Conservation (phyloP, 148 eudicot genomes). For the Drosera capensis region DNA sequence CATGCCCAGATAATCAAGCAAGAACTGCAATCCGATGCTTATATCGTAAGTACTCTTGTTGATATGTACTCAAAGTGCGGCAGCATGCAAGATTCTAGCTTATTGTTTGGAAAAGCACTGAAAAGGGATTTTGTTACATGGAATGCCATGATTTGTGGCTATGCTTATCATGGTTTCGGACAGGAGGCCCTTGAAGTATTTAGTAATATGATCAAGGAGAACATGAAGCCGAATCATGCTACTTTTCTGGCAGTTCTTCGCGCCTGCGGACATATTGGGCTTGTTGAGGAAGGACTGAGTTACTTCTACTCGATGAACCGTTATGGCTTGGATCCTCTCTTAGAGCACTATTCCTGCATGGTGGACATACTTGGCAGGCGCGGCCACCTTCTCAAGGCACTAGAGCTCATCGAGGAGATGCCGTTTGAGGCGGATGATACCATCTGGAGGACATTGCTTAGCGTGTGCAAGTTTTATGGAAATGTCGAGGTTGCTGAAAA, state of each 20-base stretch:
- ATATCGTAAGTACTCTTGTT: slow-evolving; percentile 61
- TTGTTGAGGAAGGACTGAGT: slow-evolving; percentile 44
- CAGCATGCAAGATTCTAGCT: slow-evolving; percentile 52
- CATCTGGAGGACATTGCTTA: slow-evolving; percentile 82
- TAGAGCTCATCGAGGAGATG: slow-evolving; percentile 56
- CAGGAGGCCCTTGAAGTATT: slow-evolving; percentile 46
- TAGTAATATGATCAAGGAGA: slow-evolving; percentile 46
- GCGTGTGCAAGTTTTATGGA: slow-evolving; percentile 69
- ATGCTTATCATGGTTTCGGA: slow-evolving; percentile 78
- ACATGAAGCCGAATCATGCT: slow-evolving; percentile 67
- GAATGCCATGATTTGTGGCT: slow-evolving; percentile 80
- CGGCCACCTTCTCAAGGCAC: slow-evolving; percentile 47
- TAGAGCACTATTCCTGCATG: slow-evolving; percentile 82
- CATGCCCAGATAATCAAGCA: slow-evolving; percentile 84
- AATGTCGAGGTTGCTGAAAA: slow-evolving; percentile 74
- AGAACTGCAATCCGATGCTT: slow-evolving; percentile 55
- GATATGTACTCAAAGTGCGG: slow-evolving; percentile 98
- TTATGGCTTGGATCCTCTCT: slow-evolving; percentile 49
- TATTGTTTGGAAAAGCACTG: slow-evolving; percentile 44
- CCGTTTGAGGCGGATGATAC: slow-evolving; percentile 78
- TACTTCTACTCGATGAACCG: slow-evolving; percentile 47
- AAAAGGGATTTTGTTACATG: slow-evolving; percentile 74
- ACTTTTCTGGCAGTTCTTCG: slow-evolving; percentile 78
- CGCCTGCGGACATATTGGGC: slow-evolving; percentile 86
- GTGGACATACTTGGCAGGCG: slow-evolving; percentile 73